Base-by-base conservation (phyloP, 257 asterid species). In the Pogostemon cablin region DNA sequence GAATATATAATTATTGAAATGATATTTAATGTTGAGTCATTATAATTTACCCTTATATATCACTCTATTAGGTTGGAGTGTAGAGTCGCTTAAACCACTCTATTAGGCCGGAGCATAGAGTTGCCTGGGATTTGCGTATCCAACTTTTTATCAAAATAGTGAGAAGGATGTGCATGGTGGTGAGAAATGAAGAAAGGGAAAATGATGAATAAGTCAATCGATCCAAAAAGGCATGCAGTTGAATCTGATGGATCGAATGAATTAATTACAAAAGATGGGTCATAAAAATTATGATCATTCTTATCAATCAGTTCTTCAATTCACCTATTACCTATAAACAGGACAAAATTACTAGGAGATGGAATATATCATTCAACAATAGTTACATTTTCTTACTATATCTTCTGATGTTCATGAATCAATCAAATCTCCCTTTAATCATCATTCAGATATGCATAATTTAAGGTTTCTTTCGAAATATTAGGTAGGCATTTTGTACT, bases 121-220 rank as follows among this genome's bases (percentile, higher is more conserved):
- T 25, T 1, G 32, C 32, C 32, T 25, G 32, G 32, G 32, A 25
- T 25, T 1, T 25, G 32, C 32, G 1, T 25, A 25, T 25, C 1
- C 32, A 25, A 25, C 32, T 25, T 25, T 25, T 25, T 25, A 25
- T 25, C 32, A 25, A 25, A 25, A 25, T 25, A 25, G 32, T 25
- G 32, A 25, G 32, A 25, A 25, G 32, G 32, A 25, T 25, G 32
- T 25, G 32, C 32, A 25, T 25, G 12, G 56, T 71, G 70, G 78
- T 84, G 88, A 84, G 90, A 80, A 81, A 74, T 78, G 90, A 72
- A 66, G 70, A 47, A 64, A 50, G 59, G 7, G 46, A 25, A 62
- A 66, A 32, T 71, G 83, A 85, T 83, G 80, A 89, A 85, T 74
- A 62, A 73, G 93, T 89, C 93, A 79, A 77, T 72, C 85, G 7